Percentiles rank a stretch among this genome's conserved stretches.
phyloP scores from a whole-genome alignment of 192 early-diverging fungal genomes.

The Coemansia sp. region DNA sequence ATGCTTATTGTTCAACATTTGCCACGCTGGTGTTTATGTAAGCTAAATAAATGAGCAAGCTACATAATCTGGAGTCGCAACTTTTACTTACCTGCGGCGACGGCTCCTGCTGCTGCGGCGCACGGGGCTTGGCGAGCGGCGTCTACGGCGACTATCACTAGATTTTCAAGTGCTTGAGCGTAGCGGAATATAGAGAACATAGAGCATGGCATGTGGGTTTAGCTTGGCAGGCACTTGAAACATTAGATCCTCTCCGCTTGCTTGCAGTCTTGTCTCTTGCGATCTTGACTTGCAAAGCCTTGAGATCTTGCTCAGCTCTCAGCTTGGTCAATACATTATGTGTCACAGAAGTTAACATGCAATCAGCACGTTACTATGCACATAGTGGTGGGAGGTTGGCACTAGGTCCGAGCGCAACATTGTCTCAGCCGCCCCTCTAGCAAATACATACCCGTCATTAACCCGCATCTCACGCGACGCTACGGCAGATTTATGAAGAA shows the following conservation, averaged over 20 bases:
- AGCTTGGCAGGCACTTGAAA: constrained; percentile 8
- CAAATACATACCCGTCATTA: constrained; percentile 42
- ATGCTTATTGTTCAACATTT: background rate
- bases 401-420: background rate
- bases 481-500: constrained; percentile 17
- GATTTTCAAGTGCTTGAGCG: background rate
- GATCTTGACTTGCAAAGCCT: constrained; percentile 43
- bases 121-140: constrained; percentile 33
- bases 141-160: constrained; percentile 25
- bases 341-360: constrained; percentile 13
- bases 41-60: background rate
- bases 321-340: constrained; percentile 9
- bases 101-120: constrained; percentile 20
- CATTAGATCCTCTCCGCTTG: background rate
- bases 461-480: constrained; percentile 51
- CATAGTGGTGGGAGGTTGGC: background rate
- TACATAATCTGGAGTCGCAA: too few species aligned
- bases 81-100: constrained; percentile 40
- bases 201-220: constrained; percentile 4
- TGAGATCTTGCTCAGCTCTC: constrained; percentile 12
- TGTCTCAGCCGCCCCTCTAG: background rate
- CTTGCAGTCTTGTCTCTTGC: constrained; percentile 24
- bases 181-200: background rate
- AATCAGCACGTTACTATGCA: constrained; percentile 1
- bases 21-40: constrained; percentile 7